Evolutionary conservation across 1,139 yeast species (phyloP).

Genomic region (Dujonia santamariae): DNA sequence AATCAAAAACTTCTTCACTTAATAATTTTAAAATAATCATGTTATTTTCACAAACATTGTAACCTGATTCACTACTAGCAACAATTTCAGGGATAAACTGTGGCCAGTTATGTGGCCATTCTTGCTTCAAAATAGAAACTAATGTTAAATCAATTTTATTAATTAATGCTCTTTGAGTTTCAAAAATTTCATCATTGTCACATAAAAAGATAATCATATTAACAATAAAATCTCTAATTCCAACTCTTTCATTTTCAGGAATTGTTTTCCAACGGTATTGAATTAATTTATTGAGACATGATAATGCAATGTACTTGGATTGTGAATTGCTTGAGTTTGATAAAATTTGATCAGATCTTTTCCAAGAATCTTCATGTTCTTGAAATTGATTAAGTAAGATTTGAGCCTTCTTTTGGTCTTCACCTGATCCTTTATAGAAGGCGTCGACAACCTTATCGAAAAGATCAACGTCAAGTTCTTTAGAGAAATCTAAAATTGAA

Average conservation of each 20-base stretch:
- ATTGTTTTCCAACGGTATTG: constrained; percentile 91
- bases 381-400: constrained; percentile 81
- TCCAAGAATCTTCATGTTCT: constrained; percentile 96
- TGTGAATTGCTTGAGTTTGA: constrained; percentile 79
- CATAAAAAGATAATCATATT: constrained; percentile 92
- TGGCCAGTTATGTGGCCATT: constrained; percentile 99
- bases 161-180: constrained; percentile 74
- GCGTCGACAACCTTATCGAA: constrained; percentile 85
- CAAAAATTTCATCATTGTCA: constrained; percentile 77
- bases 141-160: constrained; percentile 91
- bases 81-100: constrained; percentile 93
- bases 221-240: constrained; percentile 86
- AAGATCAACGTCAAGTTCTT: constrained; percentile 74
- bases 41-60: constrained; percentile 95
- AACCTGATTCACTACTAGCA: constrained; percentile 75
- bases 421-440: constrained; percentile 82
- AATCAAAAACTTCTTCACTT: constrained; percentile 95
- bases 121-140: constrained; percentile 93
- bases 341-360: constrained; percentile 83
- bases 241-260: constrained; percentile 81
- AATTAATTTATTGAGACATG: constrained; percentile 85
- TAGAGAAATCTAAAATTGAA: constrained; percentile 78
- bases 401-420: constrained; percentile 82
- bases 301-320: constrained; percentile 86
- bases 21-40: constrained; percentile 87